Conservation (phyloP, 148 eudicot species). For the Camellia japonica region DNA sequence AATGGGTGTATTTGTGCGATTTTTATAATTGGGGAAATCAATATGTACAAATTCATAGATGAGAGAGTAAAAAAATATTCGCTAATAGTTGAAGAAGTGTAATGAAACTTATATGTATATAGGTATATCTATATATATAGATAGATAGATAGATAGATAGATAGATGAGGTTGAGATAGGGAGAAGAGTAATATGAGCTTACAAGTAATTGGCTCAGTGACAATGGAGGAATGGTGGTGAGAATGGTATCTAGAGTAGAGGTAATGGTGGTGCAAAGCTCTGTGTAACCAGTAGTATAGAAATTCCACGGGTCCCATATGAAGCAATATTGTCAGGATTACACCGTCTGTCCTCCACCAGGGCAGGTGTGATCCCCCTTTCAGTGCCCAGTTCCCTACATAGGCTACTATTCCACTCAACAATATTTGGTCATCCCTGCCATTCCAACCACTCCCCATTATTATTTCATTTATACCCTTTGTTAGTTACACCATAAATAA, state of each 20-base stretch:
- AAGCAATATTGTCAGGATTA: slow-evolving; percentile 18
- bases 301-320: slow-evolving; percentile 59
- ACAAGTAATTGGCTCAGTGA: slow-evolving; percentile 64
- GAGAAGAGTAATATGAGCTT: background rate
- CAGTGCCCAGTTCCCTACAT: background rate
- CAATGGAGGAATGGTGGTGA: slow-evolving; percentile 62
- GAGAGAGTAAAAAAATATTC: too few species aligned
- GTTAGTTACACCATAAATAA: too few species aligned
- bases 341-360: slow-evolving; percentile 27
- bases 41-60: too few species aligned
- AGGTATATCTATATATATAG: too few species aligned
- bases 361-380: slow-evolving; percentile 15
- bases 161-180: background rate
- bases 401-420: slow-evolving; percentile 20
- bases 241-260: slow-evolving; percentile 67
- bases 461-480: too few species aligned
- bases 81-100: too few species aligned
- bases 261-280: slow-evolving; percentile 68
- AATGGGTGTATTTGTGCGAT: too few species aligned
- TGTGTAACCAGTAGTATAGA: slow-evolving; percentile 61
- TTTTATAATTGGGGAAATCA: too few species aligned
- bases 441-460: background rate
- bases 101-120: too few species aligned
- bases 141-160: too few species aligned
- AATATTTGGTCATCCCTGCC: slow-evolving; percentile 38